A percentile compares a stretch with the other conserved stretches of the same genome.
Evolutionary conservation across 768 basidiomycete genomes (phyloP).

Genomic region (Tylopilus sp.): DNA sequence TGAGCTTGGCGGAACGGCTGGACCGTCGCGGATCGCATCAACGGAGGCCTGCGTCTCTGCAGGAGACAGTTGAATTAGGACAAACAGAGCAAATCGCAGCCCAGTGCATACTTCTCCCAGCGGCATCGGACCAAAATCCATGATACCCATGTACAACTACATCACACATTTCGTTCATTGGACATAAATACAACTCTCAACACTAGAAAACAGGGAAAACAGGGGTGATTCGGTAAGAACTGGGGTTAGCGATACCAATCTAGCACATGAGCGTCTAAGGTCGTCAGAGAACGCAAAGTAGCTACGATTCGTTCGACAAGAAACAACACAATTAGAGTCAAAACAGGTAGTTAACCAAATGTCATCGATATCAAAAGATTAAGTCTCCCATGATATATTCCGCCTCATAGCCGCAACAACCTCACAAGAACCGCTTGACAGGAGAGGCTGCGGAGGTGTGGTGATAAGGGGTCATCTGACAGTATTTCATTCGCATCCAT

Average conservation of each 20-base stretch:
- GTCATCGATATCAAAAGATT: constrained; percentile 13
- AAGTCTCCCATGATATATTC: constrained; percentile 5
- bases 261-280: not conserved
- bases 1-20: not conserved
- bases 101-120: not conserved
- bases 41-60: no score
- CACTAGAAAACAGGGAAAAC: not conserved
- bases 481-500: constrained; percentile 9
- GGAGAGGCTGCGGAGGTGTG: not conserved
- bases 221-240: not conserved
- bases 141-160: no score
- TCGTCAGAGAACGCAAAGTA: not conserved
- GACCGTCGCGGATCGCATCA: not conserved
- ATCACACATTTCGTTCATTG: not conserved
- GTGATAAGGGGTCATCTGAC: not conserved
- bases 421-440: not conserved
- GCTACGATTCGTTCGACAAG: not conserved
- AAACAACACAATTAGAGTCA: not conserved
- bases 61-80: not conserved
- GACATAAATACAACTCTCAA: not conserved
- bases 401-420: not conserved
- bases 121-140: not conserved
- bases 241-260: not conserved
- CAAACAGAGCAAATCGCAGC: not conserved
- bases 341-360: constrained; percentile 1